These are phyloP conservation scores for Magnaporthiopsis rhizophila DNA, from an alignment of 2,329 filamentous ascomycete genomes.

Conservation along the genomic window DNA sequence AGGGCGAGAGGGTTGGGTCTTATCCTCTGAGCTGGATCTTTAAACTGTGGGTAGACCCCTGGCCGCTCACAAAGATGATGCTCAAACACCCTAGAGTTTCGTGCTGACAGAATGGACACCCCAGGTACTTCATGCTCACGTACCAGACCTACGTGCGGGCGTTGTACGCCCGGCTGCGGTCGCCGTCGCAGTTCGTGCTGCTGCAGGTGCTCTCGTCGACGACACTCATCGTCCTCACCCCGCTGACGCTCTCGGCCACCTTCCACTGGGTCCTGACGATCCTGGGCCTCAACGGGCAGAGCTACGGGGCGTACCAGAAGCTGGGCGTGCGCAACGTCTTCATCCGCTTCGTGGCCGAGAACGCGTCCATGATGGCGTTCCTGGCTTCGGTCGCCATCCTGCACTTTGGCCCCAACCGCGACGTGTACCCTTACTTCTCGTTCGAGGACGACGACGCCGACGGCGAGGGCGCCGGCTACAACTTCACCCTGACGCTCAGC, in stretches of 20 bases:
- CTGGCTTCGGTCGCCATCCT: slow-evolving; percentile 57
- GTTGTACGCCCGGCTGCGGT: slow-evolving; percentile 59
- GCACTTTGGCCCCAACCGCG: slow-evolving; percentile 59
- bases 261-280: slow-evolving; percentile 48
- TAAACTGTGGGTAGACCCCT: slow-evolving; percentile 46
- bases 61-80: not conserved
- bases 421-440: slow-evolving; percentile 62
- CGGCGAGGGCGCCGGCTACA: slow-evolving; percentile 39
- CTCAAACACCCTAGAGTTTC: not conserved
- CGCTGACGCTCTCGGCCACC: slow-evolving; percentile 52
- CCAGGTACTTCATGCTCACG: slow-evolving; percentile 57
- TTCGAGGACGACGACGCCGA: slow-evolving; percentile 42
- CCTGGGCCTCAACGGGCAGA: slow-evolving; percentile 48
- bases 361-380: slow-evolving; percentile 61
- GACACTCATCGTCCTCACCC: slow-evolving; percentile 54
- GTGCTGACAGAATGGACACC: slow-evolving; percentile 2
- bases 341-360: slow-evolving; percentile 59
- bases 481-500: slow-evolving; percentile 55
- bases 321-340: slow-evolving; percentile 59
- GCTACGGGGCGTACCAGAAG: slow-evolving; percentile 57
- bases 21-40: slow-evolving; percentile 66
- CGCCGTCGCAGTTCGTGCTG: slow-evolving; percentile 55
- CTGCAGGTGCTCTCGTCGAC: slow-evolving; percentile 58
- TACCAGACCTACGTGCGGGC: slow-evolving; percentile 66
- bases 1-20: slow-evolving; percentile 59